Evolutionary conservation across 1,284 basidiomycete species (phyloP).

Genomic region (Apiotrichum montevideense): DNA sequence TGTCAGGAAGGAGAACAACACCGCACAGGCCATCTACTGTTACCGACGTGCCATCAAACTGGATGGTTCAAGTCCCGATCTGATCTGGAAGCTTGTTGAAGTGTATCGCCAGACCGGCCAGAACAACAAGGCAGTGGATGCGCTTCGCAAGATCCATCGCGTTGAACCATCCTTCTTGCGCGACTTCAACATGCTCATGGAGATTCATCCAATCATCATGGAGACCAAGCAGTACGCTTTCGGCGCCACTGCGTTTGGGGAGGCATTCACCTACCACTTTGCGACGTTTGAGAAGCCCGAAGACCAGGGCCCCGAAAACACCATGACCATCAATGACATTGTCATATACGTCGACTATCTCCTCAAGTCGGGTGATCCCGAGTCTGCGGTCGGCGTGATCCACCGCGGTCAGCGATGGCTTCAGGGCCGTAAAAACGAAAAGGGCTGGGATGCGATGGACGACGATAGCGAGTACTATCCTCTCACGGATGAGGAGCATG

Average conservation of each 20-base stretch:
- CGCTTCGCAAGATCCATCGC: conserved; percentile 64
- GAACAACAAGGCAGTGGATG: conserved; percentile 65
- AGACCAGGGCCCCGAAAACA: conserved; percentile 18
- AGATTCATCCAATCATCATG: conserved; percentile 71
- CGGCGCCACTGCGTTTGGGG: conserved; percentile 61
- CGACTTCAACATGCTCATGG: conserved; percentile 70
- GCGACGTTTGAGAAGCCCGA: conserved; percentile 27
- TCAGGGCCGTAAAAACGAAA: conserved; percentile 64
- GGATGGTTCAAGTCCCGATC: conserved; percentile 73
- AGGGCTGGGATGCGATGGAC: conserved; percentile 71
- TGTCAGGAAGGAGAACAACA: conserved; percentile 60
- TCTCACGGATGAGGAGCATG: conserved; percentile 33
- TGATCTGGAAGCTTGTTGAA: conserved; percentile 82
- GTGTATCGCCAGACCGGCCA: conserved; percentile 73
- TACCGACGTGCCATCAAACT: conserved; percentile 74
- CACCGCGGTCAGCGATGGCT: conserved; percentile 79
- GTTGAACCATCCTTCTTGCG: conserved; percentile 62
- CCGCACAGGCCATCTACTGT: conserved; percentile 86
- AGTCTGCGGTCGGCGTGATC: conserved; percentile 64
- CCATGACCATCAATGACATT: conserved; percentile 48
- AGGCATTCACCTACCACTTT: conserved; percentile 56
- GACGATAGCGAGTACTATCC: conserved; percentile 86
- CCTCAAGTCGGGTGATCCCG: conserved; percentile 63
- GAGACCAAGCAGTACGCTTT: conserved; percentile 60
- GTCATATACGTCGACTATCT: conserved; percentile 77